Evolutionary conservation across 768 basidiomycete genomes (phyloP).

Genomic region (Russula sp.): DNA sequence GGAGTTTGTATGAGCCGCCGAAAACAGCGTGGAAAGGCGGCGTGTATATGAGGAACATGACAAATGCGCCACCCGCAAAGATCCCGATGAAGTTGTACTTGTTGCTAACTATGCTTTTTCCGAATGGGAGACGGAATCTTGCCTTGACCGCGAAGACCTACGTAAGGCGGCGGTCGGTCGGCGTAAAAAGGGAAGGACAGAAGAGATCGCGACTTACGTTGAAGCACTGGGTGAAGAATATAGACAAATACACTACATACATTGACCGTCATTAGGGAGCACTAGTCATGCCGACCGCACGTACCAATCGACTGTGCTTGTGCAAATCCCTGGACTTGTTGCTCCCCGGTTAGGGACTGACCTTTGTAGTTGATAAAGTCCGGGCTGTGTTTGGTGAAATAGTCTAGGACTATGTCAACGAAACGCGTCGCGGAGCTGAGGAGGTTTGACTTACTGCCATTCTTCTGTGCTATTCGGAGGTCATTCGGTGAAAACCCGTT

Average conservation of each 20-base stretch:
- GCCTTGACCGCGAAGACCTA: conserved; percentile 65
- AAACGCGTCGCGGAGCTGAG: background rate
- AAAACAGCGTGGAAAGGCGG: conserved; percentile 65
- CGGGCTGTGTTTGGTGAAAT: conserved; percentile 41
- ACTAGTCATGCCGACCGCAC: conserved; percentile 7
- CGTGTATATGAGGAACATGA: conserved; percentile 63
- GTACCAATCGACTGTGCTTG: conserved; percentile 56
- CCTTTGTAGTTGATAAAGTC: conserved; percentile 52
- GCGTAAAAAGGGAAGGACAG: background rate
- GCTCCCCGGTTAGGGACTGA: conserved; percentile 34
- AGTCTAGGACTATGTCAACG: conserved; percentile 29
- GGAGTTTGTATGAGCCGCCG: conserved; percentile 49
- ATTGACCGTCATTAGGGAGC: background rate
- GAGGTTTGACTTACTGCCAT: conserved; percentile 3
- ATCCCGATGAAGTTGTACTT: conserved; percentile 60
- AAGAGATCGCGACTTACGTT: conserved; percentile 37
- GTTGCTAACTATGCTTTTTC: conserved; percentile 46
- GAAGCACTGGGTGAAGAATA: conserved; percentile 65
- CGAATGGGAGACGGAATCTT: conserved; percentile 56
- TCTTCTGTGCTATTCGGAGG: conserved; percentile 42
- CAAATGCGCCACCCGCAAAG: conserved; percentile 50
- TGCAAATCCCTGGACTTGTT: conserved; percentile 52
- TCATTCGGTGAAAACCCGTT: conserved; percentile 55
- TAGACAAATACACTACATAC: conserved; percentile 45
- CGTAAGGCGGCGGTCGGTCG: background rate